Evolutionary conservation across 768 basidiomycete species (phyloP), one percentile per base, ranked within the genome.

Genomic region (Lentinula sp.): DNA sequence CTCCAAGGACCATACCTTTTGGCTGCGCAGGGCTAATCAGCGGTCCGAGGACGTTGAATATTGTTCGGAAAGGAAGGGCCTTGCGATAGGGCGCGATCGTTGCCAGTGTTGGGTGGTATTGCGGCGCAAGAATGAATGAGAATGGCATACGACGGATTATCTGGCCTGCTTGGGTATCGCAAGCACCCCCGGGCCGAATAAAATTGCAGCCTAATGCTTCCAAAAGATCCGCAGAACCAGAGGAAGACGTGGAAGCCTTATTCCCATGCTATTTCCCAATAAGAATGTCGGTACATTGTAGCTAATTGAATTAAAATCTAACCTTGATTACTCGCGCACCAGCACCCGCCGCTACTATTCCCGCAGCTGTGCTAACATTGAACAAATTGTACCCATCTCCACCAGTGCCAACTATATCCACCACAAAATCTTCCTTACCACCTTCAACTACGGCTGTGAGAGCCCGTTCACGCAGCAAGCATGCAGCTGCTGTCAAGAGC

Each of bases 351-450:
- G 95, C 96, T 18, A 98, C 91, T 63, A 99, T 83, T 0, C 84
- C 95, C 2, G 96, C 95, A 2, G 93, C 88, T 0, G 96, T 98
- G 70, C 93, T 95, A 57, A 98, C 95, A 70, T 98, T 98, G 82
- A 95, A 98, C 0, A 95, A 88, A 68, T 98, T 91, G 73, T 95
- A 86, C 0, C 95, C 95, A 73, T 98, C 97, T 6, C 97, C 96
- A 10, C 96, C 94, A 0, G 93, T 95, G 2, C 94, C 94, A 20
- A 96, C 94, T 61, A 96, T 92, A 69, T 91, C 89, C 20, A 88
- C 83, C 42, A 77, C 70, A 62, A 77, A 92, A 71, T 95, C 92
- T 5, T 77, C 72, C 46, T 86, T 81, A 1, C 71, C 71, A 35
- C 82, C 80, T 57, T 86, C 78, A 41, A 92, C 81, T 1, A 74